These are phyloP conservation scores for Rhododendron vialii DNA, from an alignment of 148 eudicot species.

Conservation along the genomic window DNA sequence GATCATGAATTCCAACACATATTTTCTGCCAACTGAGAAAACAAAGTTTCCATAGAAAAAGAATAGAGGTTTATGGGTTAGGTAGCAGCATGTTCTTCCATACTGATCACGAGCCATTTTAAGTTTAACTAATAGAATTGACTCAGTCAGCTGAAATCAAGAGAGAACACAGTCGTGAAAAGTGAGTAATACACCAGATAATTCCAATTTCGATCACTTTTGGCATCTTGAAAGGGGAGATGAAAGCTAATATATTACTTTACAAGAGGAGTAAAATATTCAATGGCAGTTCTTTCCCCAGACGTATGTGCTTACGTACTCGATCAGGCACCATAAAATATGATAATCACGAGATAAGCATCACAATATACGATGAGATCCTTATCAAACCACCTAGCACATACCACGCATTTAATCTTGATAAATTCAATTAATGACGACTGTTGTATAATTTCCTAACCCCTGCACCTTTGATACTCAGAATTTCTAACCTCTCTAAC, in stretches of 20 bases:
- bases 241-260: neutral
- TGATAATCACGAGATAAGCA: neutral
- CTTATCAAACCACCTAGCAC: constrained; percentile 2
- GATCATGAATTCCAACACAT: neutral
- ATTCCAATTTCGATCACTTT: neutral
- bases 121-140: neutral
- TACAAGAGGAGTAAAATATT: neutral
- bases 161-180: neutral
- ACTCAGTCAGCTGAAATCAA: neutral
- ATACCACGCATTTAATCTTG: neutral
- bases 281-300: neutral
- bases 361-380: neutral
- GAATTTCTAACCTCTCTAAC: neutral
- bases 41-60: neutral
- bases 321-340: neutral
- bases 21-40: neutral
- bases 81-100: neutral
- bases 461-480: neutral
- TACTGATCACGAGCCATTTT: neutral
- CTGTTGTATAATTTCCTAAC: neutral
- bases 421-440: neutral
- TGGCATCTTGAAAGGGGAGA: neutral
- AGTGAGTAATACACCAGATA: neutral
- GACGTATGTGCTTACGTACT: neutral
- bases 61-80: neutral